Evolutionary conservation across 768 basidiomycete genomes (phyloP), one percentile per base, ranked within the genome.

Genomic region (Fomitopsis pulvina): DNA sequence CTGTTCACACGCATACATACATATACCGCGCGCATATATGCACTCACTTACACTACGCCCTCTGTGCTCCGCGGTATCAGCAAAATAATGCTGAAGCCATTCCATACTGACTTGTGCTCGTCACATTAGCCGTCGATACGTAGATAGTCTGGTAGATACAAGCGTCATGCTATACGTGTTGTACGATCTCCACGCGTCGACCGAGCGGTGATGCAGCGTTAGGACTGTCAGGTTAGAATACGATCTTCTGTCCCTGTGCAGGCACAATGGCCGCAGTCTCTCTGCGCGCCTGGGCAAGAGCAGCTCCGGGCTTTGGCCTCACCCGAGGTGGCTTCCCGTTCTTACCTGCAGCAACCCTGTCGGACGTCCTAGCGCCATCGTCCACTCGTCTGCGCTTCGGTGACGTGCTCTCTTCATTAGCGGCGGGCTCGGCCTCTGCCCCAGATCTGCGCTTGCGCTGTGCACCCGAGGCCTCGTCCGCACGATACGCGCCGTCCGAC

Each of bases 261-360:
- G 74, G 73, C 27, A 86, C 69, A 58, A 92, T 92, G 4, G 85
- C 84, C 16, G 78, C 80, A 48, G 79, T 82, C 67, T 88, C 85
- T 45, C 90, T 79, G 59, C 81, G 79, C 21, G 89, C 89, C 16
- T 75, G 73, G 0, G 88, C 88, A 20, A 91, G 78, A 1, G 86
- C 85, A 3, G 90, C 90, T 28, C 90, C 89, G 28, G 89, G 89
- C 60, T 75, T 83, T 4, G 81, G 71, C 25, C 88, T 78, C 47
- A 67, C 67, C 58, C 70, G 71, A 3, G 40, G 52, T 18, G 45
- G 37, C 48, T 48, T 57, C 20, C 55, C 52, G 26, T 51, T 57
- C 41, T 48, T 51, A 9, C 46, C 53, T 14, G 25, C 40, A 22
- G 22, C 41, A 26, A 38, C 34, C 45, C 27, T 47, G 45, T 18